phyloP scores from a whole-genome alignment of 2,329 filamentous ascomycete species.

The Xylariales sp. region DNA sequence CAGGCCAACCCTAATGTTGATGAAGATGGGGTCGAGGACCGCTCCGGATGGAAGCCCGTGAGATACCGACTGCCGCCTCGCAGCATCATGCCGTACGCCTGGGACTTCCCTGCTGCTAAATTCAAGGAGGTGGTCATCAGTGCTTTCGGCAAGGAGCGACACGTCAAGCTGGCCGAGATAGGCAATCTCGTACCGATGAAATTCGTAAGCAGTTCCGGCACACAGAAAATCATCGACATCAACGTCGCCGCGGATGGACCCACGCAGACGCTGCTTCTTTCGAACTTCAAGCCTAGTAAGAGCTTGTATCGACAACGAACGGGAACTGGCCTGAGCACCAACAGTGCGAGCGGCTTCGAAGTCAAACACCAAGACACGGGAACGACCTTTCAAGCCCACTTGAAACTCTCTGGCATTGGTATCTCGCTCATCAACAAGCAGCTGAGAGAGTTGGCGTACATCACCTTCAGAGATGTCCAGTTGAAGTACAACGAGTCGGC shows the following conservation, averaged over 20 bases:
- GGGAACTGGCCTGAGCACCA: slow-evolving; percentile 46
- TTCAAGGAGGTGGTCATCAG: slow-evolving; percentile 86
- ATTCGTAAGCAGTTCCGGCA: slow-evolving; percentile 61
- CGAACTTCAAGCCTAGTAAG: slow-evolving; percentile 88
- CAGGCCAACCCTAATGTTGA: slow-evolving; percentile 91
- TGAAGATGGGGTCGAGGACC: slow-evolving; percentile 79
- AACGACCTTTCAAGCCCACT: slow-evolving; percentile 81
- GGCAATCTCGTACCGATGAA: slow-evolving; percentile 95
- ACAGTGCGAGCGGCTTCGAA: slow-evolving; percentile 71
- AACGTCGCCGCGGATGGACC: slow-evolving; percentile 94
- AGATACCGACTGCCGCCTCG: slow-evolving; percentile 86
- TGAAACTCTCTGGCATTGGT: slow-evolving; percentile 85
- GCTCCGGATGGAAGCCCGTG: slow-evolving; percentile 86
- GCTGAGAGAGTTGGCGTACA: slow-evolving; percentile 84
- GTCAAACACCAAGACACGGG: slow-evolving; percentile 88
- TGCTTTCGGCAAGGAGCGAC: slow-evolving; percentile 74
- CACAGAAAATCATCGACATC: slow-evolving; percentile 89
- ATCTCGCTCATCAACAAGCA: slow-evolving; percentile 92
- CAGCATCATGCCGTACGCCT: slow-evolving; percentile 99
- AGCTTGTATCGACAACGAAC: slow-evolving; percentile 73
- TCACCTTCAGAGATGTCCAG: slow-evolving; percentile 88
- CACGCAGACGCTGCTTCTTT: slow-evolving; percentile 88
- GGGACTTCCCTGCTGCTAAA: slow-evolving; percentile 98
- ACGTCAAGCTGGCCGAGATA: slow-evolving; percentile 94
- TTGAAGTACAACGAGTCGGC: slow-evolving; percentile 90